Evolutionary conservation across 2,329 filamentous ascomycete species (phyloP).

Genomic region (Colletotrichum sp.): DNA sequence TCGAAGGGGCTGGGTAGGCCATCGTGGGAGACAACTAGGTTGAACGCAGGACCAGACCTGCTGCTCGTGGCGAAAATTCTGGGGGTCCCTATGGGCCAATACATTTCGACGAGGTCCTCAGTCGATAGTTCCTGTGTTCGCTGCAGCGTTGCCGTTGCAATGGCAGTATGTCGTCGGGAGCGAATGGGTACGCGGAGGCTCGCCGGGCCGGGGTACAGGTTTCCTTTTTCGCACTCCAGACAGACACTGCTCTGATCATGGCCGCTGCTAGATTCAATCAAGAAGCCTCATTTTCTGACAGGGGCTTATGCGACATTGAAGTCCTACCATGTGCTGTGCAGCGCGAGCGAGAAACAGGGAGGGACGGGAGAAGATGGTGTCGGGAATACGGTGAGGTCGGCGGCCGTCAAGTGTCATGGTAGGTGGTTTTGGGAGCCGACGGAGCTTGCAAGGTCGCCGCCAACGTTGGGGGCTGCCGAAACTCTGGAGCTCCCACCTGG

Average conservation of each 20-base stretch:
- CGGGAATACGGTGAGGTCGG: neutral
- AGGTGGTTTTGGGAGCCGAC: neutral
- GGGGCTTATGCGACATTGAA: neutral
- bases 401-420: neutral
- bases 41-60: constrained; percentile 57
- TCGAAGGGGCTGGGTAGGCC: constrained; percentile 50
- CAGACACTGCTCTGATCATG: constrained; percentile 13
- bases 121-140: neutral
- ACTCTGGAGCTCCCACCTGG: neutral
- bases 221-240: constrained; percentile 2
- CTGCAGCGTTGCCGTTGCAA: neutral
- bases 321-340: neutral
- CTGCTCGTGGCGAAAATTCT: constrained; percentile 82
- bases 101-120: constrained; percentile 63
- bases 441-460: neutral
- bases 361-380: neutral
- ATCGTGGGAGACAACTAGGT: constrained; percentile 63
- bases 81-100: constrained; percentile 88
- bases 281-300: neutral
- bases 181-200: neutral
- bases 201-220: neutral
- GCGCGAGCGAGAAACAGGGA: neutral
- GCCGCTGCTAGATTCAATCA: constrained; percentile 3
- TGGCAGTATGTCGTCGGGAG: neutral
- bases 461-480: neutral